Percentiles rank a stretch among this genome's conserved stretches.
Conservation (phyloP, 2,329 filamentous ascomycete genomes). For the Exophiala calicioides region DNA sequence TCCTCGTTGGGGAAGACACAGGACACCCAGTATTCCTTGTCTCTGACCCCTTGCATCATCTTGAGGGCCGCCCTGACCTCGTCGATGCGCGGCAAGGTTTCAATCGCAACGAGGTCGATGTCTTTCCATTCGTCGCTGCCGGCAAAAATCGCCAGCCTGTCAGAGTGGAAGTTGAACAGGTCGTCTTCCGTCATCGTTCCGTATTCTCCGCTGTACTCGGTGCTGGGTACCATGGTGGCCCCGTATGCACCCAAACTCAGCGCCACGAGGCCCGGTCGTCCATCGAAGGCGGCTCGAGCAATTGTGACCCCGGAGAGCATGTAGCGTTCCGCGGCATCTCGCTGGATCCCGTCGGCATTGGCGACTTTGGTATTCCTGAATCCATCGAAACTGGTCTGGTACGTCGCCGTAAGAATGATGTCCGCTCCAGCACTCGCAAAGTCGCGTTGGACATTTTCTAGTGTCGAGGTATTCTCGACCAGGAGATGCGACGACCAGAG, state of each 20-base stretch:
- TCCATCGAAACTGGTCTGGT: conserved; percentile 62
- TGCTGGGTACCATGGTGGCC: conserved; percentile 64
- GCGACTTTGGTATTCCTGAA: conserved; percentile 52
- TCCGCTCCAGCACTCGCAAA: conserved; percentile 61
- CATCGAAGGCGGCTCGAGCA: conserved; percentile 40
- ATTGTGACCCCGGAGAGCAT: conserved; percentile 43
- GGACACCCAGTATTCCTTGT: conserved; percentile 60
- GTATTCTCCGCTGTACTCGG: conserved; percentile 66
- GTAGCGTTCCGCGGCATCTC: conserved; percentile 31
- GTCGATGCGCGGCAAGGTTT: conserved; percentile 65
- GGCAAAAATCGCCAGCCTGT: conserved; percentile 56
- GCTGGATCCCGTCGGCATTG: conserved; percentile 16
- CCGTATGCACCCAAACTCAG: conserved; percentile 68
- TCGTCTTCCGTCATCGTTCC: conserved; percentile 45
- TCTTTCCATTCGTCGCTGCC: conserved; percentile 43
- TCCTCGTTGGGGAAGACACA: conserved; percentile 62
- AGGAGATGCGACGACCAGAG: conserved; percentile 70
- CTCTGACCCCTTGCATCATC: conserved; percentile 39
- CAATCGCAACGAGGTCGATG: conserved; percentile 61
- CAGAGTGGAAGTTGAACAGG: conserved; percentile 59
- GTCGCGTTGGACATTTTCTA: conserved; percentile 57
- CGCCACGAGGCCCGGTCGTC: conserved; percentile 49
- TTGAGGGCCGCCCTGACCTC: conserved; percentile 61
- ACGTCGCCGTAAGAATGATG: conserved; percentile 67
- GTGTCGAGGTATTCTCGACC: conserved; percentile 53